Conservation (phyloP, 2,329 filamentous ascomycete species). For the Basipetospora chlamydospora region DNA sequence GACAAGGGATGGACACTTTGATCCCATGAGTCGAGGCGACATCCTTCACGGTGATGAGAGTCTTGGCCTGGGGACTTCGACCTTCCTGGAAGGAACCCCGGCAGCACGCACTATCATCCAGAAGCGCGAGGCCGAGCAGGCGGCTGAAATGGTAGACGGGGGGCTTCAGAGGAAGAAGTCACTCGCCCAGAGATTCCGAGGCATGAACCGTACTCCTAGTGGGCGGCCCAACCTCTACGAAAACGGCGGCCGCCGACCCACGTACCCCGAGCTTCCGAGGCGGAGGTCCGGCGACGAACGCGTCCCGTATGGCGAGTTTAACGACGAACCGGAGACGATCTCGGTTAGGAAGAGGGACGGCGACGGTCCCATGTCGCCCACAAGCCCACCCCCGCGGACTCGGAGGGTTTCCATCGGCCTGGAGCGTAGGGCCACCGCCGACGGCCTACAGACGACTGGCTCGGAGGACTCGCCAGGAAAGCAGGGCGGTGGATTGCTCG, state of each 20-base stretch:
- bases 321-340: constrained; percentile 37
- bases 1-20: constrained; percentile 34
- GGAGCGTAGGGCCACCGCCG: constrained; percentile 51
- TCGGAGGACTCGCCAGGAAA: constrained; percentile 17
- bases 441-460: constrained; percentile 30
- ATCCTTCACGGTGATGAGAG: constrained; percentile 74
- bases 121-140: constrained; percentile 55
- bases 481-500: constrained; percentile 50
- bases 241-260: constrained; percentile 22
- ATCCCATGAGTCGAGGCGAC: constrained; percentile 51
- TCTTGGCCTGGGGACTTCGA: constrained; percentile 79
- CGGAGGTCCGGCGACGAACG: constrained; percentile 4
- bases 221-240: constrained; percentile 22
- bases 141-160: constrained; percentile 37
- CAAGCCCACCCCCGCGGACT: constrained; percentile 40
- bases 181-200: constrained; percentile 77
- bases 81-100: constrained; percentile 87
- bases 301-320: constrained; percentile 40
- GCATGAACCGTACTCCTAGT: constrained; percentile 59
- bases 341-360: constrained; percentile 23
- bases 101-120: constrained; percentile 69
- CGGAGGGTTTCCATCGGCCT: constrained; percentile 27
- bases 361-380: constrained; percentile 28
- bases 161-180: constrained; percentile 86
- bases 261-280: constrained; percentile 21